Conservation (phyloP, 768 basidiomycete genomes). For the Mrakia gelida region DNA sequence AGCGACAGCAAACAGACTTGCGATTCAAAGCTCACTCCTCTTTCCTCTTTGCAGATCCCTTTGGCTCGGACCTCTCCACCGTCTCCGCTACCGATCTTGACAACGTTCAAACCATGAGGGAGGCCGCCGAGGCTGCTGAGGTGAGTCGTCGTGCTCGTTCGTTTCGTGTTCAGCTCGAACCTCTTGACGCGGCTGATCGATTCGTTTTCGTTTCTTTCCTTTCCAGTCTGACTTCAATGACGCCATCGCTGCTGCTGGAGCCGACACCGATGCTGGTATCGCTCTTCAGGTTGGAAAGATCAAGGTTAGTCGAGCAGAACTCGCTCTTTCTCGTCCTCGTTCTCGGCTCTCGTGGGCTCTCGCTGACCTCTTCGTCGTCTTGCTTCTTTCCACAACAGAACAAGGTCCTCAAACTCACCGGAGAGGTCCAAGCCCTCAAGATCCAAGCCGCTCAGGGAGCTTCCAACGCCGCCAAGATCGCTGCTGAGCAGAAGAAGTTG, state of each 20-base stretch:
- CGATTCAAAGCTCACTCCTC: neutral
- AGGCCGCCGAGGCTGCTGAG: neutral
- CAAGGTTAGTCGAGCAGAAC: neutral
- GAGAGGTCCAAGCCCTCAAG: neutral
- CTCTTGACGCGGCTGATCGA: neutral
- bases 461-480: neutral
- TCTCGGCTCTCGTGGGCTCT: neutral
- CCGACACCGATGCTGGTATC: neutral
- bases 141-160: neutral
- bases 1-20: too few relatives aligned
- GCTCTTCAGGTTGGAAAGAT: neutral
- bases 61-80: neutral
- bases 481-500: slow-evolving; percentile 8
- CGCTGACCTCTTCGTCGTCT: neutral
- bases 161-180: neutral
- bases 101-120: neutral
- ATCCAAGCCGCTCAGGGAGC: neutral
- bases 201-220: neutral
- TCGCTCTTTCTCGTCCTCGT: neutral
- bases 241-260: neutral
- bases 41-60: neutral
- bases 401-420: neutral
- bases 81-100: neutral
- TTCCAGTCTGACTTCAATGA: neutral
- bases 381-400: neutral